Base-by-base conservation (phyloP, 1,139 yeast genomes). In the Scheffersomyces titani region DNA sequence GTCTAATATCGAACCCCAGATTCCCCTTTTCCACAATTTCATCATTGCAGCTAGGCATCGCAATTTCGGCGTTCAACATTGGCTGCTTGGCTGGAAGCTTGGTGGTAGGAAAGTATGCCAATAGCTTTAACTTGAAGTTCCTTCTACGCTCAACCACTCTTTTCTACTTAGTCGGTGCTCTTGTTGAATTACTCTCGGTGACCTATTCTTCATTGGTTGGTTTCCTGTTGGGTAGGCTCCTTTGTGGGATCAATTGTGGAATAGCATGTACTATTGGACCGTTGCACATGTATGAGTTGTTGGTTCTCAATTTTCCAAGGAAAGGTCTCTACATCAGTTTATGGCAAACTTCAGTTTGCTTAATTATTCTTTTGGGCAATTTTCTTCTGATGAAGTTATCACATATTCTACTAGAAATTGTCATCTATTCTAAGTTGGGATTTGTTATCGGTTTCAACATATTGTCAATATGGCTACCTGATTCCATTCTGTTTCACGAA, bases 71-170 rank as follows among this genome's bases (percentile, higher is more conserved):
- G 46, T 72, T 74, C 58, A 71, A 70, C 56, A 49, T 72, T 30
- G 79, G 79, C 0, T 65, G 73, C 50, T 59, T 72, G 18, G 21
- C 65, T 44, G 78, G 77, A 3, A 68, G 77, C 52, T 51, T 70
- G 6, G 54, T 65, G 1, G 24, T 64, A 19, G 64, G 65, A 36
- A 56, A 59, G 51, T 47, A 52, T 22, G 49, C 54, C 40, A 52
- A 49, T 45, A 49, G 51, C 48, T 46, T 19, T 22, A 46, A 46
- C 16, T 55, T 61, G 51, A 64, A 61, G 47, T 7, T 11, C 1
- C 51, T 61, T 13, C 50, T 64, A 3, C 54, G 57, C 19, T 40
- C 58, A 13, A 52, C 61, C 13, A 51, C 60, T 16, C 51, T 50
- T 13, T 40, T 67, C 16, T 65, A 67, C 51, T 40, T 58, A 3